Base-by-base conservation (phyloP, 768 basidiomycete genomes). In the Tricholoma bakamatsutake region DNA sequence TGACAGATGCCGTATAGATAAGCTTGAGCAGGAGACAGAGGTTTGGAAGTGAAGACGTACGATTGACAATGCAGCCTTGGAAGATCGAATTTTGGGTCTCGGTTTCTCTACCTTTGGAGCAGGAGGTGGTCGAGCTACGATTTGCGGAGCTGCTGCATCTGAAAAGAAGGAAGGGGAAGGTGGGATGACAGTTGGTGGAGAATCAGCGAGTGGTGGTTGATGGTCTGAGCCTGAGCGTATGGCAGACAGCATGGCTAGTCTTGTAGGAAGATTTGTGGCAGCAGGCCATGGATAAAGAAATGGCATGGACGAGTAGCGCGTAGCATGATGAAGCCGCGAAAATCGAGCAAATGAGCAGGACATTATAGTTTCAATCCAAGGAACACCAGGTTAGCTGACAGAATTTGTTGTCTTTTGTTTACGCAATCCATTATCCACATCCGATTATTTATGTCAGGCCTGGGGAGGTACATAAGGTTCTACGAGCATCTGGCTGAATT, bases 401-500 rank as follows among this genome's bases (percentile, higher is more conserved):
- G 15, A 24, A 12, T 10, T 11, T 24, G 18, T 39, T 37, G 18
- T 39, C 18, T 13, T 21, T 27, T 17, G 21, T 43, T 42, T 43
- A 8, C 39, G 2, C 6, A 34, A 18, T 35, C 17, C 10, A 18
- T 17, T 40, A 24, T 39, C 35, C 18, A 18, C 17, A 18, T 24
- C 21, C 21, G 21, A 24, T 24, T 24, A 24, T 3, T 24, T 24
- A 24, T 24, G 7, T 63, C 57, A 77, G 64, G 77, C 75, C 55
- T 71, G 69, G n/a, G 76, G 72, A 47, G 91, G 84, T 3, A 75
- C 74, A 67, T 88, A 94, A 3, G 93, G 90, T 63, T 84, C 79
- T 43, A 94, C 84, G 17, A 96, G 80, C 90, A 95, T 92, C 73
- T 86, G 83, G 71, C 91, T 93, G 67, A 98, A 98, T 67, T 91